phyloP scores from a whole-genome alignment of 2,329 filamentous ascomycete species.

The Amphichorda felina region DNA sequence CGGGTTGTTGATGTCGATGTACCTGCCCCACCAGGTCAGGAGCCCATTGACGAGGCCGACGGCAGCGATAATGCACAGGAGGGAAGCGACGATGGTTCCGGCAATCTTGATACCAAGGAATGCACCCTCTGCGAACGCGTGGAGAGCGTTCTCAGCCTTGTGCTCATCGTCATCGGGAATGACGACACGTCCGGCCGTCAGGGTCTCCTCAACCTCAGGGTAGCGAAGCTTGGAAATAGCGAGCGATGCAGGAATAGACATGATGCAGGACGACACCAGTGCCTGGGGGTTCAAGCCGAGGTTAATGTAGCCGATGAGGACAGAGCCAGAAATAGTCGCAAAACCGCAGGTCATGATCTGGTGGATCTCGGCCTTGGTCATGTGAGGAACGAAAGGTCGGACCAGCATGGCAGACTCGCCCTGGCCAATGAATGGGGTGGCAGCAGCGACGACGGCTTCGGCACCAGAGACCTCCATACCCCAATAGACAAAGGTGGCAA shows the following conservation, averaged over 20 bases:
- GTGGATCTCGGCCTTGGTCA: conserved; percentile 81
- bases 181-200: conserved; percentile 71
- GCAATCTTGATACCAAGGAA: conserved; percentile 82
- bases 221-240: conserved; percentile 84
- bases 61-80: conserved; percentile 76
- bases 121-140: conserved; percentile 75
- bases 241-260: conserved; percentile 87
- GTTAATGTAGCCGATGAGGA: conserved; percentile 74
- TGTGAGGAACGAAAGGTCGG: conserved; percentile 71
- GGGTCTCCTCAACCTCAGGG: conserved; percentile 75
- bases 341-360: conserved; percentile 90
- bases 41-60: conserved; percentile 65
- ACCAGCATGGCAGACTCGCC: conserved; percentile 92
- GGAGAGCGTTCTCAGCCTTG: conserved; percentile 66
- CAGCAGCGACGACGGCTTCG: conserved; percentile 86
- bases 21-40: conserved; percentile 73
- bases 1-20: conserved; percentile 60
- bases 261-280: conserved; percentile 83
- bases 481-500: conserved; percentile 89
- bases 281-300: conserved; percentile 78
- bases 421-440: conserved; percentile 88
- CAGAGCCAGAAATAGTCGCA: conserved; percentile 82
- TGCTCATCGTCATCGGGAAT: conserved; percentile 71
- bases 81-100: conserved; percentile 66
- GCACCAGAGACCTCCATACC: conserved; percentile 75